Base-by-base conservation (phyloP, 1,139 yeast genomes). In the Suhomyces choctaworum region DNA sequence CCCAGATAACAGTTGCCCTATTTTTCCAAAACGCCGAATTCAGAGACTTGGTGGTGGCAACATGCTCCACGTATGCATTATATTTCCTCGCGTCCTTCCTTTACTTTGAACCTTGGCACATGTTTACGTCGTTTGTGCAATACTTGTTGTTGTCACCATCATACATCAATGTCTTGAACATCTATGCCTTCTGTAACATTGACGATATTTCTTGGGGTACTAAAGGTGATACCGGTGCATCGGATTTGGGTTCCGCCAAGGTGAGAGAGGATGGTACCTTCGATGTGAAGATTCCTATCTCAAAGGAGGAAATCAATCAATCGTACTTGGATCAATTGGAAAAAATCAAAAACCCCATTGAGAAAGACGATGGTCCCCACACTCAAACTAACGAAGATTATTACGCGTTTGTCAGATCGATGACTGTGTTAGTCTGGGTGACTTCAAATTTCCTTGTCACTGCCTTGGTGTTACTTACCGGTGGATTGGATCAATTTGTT, bases 371-470 rank as follows among this genome's bases (percentile, higher is more conserved):
- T 3, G 62, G 66, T n/a, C 62, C 66, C n/a, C 60, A 60, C 16
- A 82, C 41, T 10, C 50, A 63, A 6, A 46, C 56, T 16, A 66
- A 74, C 39, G 85, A 85, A 48, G 85, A 83, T 57, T 87, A 83
- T 60, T 85, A 81, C 57, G 94, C 94, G 0, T 74, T 81, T 47
- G 73, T 86, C 56, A 76, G 96, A 58, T 85, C 95, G 4, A 75
- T 84, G 73, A 80, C 90, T 7, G 86, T 87, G 24, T 72, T 86
- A 42, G 64, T 82, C 11, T 87, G 96, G 96, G 78, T 86, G 59
- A 64, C 85, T 39, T 73, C 88, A 13, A 87, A 87, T 56, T 82
- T 83, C 42, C 70, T 80, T 15, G 68, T 87, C 30, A 76, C 82
- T 34, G 86, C 92, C 5, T 70, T 82, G 7, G 89, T 87, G 3